A percentile compares a stretch with the other conserved stretches of the same genome.
phyloP scores from a whole-genome alignment of 176 grass and related monocot genomes.

The Echinochloa phyllopogon region DNA sequence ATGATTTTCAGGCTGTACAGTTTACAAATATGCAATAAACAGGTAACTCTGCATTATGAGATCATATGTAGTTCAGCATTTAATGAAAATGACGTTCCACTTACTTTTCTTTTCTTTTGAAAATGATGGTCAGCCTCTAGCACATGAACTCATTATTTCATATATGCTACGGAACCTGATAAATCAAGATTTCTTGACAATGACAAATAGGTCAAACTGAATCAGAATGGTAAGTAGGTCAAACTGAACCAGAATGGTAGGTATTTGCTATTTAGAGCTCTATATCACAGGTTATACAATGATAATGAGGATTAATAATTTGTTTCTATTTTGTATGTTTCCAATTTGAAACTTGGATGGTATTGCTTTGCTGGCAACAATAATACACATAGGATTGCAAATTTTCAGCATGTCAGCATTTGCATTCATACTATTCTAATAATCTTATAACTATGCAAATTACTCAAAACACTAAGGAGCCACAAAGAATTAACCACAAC shows the following conservation, averaged over 20 bases:
- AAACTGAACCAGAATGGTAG: not conserved
- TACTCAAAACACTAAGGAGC: not conserved
- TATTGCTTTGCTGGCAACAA: not conserved
- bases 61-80: not conserved
- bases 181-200: not conserved
- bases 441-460: not conserved
- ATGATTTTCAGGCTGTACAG: not conserved
- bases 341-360: not conserved
- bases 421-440: not conserved
- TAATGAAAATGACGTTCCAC: not conserved
- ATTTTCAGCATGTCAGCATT: not conserved
- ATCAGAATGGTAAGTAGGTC: not conserved
- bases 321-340: not conserved
- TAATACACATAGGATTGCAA: constrained; percentile 4
- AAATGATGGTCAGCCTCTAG: not conserved
- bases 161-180: not conserved
- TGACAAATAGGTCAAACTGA: not conserved
- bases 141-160: not conserved
- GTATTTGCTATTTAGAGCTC: not conserved
- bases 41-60: not conserved
- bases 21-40: not conserved
- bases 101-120: not conserved
- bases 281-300: not conserved
- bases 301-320: not conserved
- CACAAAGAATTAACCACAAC: not conserved